Base-by-base conservation (phyloP, 2,329 filamentous ascomycete species). In the Colletotrichum neosansevieriae region DNA sequence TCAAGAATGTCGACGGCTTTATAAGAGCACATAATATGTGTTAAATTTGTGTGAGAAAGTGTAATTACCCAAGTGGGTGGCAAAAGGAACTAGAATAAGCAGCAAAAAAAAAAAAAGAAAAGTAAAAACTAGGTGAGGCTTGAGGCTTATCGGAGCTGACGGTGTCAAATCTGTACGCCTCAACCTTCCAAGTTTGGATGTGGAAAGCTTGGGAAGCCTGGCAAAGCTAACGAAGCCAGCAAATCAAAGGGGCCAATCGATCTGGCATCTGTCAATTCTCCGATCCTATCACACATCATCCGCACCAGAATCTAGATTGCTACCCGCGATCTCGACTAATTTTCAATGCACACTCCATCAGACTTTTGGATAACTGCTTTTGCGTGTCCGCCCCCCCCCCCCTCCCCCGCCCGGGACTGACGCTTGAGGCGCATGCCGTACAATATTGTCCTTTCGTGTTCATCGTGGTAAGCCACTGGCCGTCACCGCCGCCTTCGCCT, bases 101-200 rank as follows among this genome's bases (percentile, higher is more conserved):
- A 21, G 21, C 21, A 21, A 21, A 21, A 21, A 21, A 2, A 21
- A 21, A n/a, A n/a, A n/a, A n/a, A n/a, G n/a, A n/a, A n/a, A n/a
- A n/a, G n/a, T n/a, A n/a, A n/a, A n/a, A 4, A 24, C 24, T 1
- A 24, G 24, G 4, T 24, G 24, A 24, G 24, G 4, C 24, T 24
- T 50, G 49, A 58, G 47, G 60, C 47, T 65, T 54, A 54, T 57
- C 21, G 32, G 32, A 65, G 40, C 56, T 44, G 42, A 50, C 40
- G 38, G 7, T 65, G 53, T 44, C 65, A 56, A 50, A 34, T 17
- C 19, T 36, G 44, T 17, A 62, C 36, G 24, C 44, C 45, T 24
- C 49, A 65, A 65, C 54, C 44, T 56, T n/a, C n/a, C n/a, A n/a
- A n/a, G n/a, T n/a, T n/a, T 64, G 29, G 38, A 17, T 21, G n/a